phyloP scores from a whole-genome alignment of 176 grass and related monocot genomes.

The Chloris gayana region DNA sequence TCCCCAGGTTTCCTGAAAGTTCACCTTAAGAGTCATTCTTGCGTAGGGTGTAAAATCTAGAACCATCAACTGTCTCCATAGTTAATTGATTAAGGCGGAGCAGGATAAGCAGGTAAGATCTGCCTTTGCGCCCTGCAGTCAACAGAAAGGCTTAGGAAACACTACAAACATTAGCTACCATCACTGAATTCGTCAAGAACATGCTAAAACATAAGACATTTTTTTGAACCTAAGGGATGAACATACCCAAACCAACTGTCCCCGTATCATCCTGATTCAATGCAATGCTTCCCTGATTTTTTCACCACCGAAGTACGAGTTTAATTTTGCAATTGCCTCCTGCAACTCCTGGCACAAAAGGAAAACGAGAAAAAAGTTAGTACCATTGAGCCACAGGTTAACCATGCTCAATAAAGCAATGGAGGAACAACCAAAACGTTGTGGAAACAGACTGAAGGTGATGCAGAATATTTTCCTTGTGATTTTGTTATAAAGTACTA shows the following conservation, averaged over 20 bases:
- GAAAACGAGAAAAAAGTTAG: not conserved
- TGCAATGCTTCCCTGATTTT: slow-evolving; percentile 36
- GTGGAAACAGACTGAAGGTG: not conserved
- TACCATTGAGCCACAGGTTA: not conserved
- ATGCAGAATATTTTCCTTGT: not conserved
- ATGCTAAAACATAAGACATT: slow-evolving; percentile 1
- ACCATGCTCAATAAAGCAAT: not conserved
- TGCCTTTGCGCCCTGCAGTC: slow-evolving; percentile 73
- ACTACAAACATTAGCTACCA: not conserved
- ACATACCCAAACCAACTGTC: slow-evolving; percentile 69
- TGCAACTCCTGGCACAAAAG: slow-evolving; percentile 61
- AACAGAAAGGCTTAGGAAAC: slow-evolving; percentile 7
- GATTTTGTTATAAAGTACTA: not conserved
- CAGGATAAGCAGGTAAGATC: slow-evolving; percentile 73
- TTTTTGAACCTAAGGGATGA: not conserved
- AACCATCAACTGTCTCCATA: slow-evolving; percentile 70
- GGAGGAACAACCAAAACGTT: not conserved
- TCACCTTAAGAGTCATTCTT: slow-evolving; percentile 37
- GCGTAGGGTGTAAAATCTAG: slow-evolving; percentile 56
- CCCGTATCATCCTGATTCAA: slow-evolving; percentile 83
- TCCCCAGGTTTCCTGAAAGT: not conserved
- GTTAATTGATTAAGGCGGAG: slow-evolving; percentile 70
- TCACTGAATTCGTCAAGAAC: not conserved
- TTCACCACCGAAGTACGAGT: slow-evolving; percentile 59
- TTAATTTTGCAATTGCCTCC: slow-evolving; percentile 70